These are phyloP conservation scores for Gossypium bickii DNA, from an alignment of 345 rosid species.

Conservation along the genomic window DNA sequence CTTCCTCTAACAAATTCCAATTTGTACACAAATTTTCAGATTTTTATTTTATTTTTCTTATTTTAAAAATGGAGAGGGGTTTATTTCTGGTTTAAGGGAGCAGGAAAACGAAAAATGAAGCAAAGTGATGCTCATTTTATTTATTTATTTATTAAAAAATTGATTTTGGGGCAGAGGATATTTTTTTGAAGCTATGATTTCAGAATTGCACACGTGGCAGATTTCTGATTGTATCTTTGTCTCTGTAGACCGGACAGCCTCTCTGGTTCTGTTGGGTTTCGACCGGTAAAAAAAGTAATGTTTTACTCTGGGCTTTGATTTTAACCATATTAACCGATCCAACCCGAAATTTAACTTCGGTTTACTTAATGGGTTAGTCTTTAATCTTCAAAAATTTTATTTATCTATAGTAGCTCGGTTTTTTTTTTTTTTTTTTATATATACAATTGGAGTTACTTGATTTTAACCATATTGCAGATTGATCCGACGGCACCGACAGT, in stretches of 20 bases:
- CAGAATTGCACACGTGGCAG: slow-evolving; percentile 23
- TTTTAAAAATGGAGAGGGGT: slow-evolving; percentile 17
- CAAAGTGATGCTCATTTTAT: background rate
- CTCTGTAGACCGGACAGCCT: slow-evolving; percentile 32
- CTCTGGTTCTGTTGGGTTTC: slow-evolving; percentile 18
- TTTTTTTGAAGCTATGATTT: slow-evolving; percentile 24
- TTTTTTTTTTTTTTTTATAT: no score
- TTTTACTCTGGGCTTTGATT: no score
- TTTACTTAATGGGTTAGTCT: no score
- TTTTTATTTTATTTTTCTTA: background rate
- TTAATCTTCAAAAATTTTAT: no score
- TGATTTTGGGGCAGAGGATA: slow-evolving; percentile 18
- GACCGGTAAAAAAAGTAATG: background rate
- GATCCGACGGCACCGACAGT: no score
- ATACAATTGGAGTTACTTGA: no score
- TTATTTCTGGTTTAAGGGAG: slow-evolving; percentile 33
- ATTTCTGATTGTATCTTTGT: slow-evolving; percentile 13
- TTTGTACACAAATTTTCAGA: background rate
- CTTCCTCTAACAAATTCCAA: background rate
- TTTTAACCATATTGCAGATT: no score
- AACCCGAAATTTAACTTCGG: no score
- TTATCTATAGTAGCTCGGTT: no score
- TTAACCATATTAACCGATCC: no score
- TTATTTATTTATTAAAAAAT: background rate
- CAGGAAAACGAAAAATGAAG: background rate